Percentiles rank a stretch among this genome's conserved stretches.
These are phyloP conservation scores for Colletotrichum lupini DNA, from an alignment of 2,329 filamentous ascomycete genomes.

Conservation along the genomic window DNA sequence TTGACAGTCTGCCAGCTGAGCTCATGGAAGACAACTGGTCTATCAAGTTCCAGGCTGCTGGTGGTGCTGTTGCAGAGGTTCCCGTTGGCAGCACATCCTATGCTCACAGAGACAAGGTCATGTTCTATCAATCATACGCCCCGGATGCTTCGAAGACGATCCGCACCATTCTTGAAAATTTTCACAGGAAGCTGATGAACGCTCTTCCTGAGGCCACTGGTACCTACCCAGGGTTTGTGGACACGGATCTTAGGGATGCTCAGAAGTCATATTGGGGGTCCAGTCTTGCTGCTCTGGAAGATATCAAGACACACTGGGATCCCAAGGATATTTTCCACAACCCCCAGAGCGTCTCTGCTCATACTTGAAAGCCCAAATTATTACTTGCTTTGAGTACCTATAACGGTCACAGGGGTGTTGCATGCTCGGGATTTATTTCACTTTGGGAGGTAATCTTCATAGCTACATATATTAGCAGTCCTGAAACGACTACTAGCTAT, in stretches of 20 bases:
- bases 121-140: conserved; percentile 66
- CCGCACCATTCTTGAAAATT: not conserved
- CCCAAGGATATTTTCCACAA: conserved; percentile 66
- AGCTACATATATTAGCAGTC: too few relatives aligned
- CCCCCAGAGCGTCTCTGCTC: conserved; percentile 60
- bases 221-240: conserved; percentile 73
- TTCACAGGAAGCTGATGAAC: conserved; percentile 2
- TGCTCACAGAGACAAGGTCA: conserved; percentile 65
- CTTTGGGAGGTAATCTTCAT: too few relatives aligned
- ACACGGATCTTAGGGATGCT: conserved; percentile 54
- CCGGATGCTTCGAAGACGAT: conserved; percentile 52
- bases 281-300: conserved; percentile 57
- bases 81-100: conserved; percentile 63
- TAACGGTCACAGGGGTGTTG: too few relatives aligned
- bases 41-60: conserved; percentile 64
- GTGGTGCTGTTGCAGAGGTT: conserved; percentile 63
- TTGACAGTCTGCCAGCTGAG: conserved; percentile 54
- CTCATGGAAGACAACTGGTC: conserved; percentile 62
- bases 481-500: too few relatives aligned
- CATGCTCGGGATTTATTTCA: too few relatives aligned
- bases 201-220: conserved; percentile 40
- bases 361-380: not conserved
- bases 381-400: too few relatives aligned
- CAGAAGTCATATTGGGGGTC: conserved; percentile 65
- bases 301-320: conserved; percentile 64